A percentile compares a stretch with the other conserved stretches of the same genome.
phyloP scores from a whole-genome alignment of 2,329 filamentous ascomycete species.

The Kalmusia sp. region DNA sequence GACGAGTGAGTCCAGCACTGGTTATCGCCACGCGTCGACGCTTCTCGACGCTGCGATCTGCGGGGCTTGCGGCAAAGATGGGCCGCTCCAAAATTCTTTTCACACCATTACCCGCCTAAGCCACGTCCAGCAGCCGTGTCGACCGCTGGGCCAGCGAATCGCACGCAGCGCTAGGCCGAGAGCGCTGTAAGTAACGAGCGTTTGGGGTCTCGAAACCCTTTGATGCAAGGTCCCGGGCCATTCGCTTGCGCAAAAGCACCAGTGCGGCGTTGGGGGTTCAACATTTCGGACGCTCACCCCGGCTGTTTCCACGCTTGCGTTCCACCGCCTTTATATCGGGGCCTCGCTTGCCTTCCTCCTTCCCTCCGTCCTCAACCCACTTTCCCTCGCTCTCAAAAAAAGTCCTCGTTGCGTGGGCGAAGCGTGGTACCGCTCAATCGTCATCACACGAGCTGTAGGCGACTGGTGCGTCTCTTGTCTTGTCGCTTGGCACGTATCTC shows the following conservation, averaged over 20 bases:
- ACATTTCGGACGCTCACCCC: conserved; percentile 20
- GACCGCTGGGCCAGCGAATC: conserved; percentile 29
- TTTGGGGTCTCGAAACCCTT: conserved; percentile 28
- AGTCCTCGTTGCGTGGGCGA: no score
- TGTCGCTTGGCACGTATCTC: conserved; percentile 6
- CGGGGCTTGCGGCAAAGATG: conserved; percentile 17
- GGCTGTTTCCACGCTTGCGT: conserved; percentile 19
- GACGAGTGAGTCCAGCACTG: background rate
- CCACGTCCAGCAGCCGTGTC: conserved; percentile 21
- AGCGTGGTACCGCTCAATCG: no score
- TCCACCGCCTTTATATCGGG: conserved; percentile 37
- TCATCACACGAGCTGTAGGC: conserved; percentile 1
- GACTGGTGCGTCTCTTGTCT: conserved; percentile 24
- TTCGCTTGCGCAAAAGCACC: conserved; percentile 35
- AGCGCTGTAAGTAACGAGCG: conserved; percentile 27
- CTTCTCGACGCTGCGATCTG: conserved; percentile 31
- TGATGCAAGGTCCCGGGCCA: conserved; percentile 42
- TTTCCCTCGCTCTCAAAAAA: conserved; percentile 11
- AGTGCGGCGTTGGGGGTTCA: conserved; percentile 30
- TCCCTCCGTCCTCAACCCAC: conserved; percentile 26
- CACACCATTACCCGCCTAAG: conserved; percentile 26
- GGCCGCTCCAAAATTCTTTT: conserved; percentile 36
- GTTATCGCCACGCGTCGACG: conserved; percentile 25
- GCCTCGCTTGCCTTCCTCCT: conserved; percentile 19
- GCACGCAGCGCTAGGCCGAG: conserved; percentile 23